Percentiles rank a stretch among this genome's conserved stretches.
These are phyloP conservation scores for Naumovozyma baii DNA, from an alignment of 805 yeast genomes.

Conservation along the genomic window DNA sequence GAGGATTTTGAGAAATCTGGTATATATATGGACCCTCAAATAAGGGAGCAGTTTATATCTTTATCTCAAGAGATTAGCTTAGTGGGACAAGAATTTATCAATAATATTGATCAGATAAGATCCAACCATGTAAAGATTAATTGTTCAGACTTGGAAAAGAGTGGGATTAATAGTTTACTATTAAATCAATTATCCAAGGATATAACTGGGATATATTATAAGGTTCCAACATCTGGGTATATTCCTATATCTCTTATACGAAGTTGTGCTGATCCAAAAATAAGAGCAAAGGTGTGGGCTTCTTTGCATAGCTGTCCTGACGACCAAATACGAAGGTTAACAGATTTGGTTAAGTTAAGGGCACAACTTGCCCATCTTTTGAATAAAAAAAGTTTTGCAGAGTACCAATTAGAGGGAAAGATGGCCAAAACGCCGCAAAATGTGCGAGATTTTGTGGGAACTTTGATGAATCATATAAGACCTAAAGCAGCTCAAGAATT, in stretches of 20 bases:
- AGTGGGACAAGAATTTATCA: slow-evolving; percentile 64
- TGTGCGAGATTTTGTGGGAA: slow-evolving; percentile 58
- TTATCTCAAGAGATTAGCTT: slow-evolving; percentile 73
- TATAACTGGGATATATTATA: slow-evolving; percentile 34
- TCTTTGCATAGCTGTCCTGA: slow-evolving; percentile 57
- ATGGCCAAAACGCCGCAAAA: slow-evolving; percentile 79
- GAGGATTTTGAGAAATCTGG: slow-evolving; percentile 90
- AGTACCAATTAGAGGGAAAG: slow-evolving; percentile 77
- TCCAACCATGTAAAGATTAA: slow-evolving; percentile 17
- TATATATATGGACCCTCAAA: slow-evolving; percentile 59
- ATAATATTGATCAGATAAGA: slow-evolving; percentile 17
- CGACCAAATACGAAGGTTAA: slow-evolving; percentile 52
- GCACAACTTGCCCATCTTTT: slow-evolving; percentile 62
- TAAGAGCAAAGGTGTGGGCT: slow-evolving; percentile 66
- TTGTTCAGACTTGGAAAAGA: slow-evolving; percentile 14
- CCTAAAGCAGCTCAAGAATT: slow-evolving; percentile 55
- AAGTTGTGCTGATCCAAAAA: slow-evolving; percentile 42
- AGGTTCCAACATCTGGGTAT: slow-evolving; percentile 52
- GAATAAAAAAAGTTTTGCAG: slow-evolving; percentile 61
- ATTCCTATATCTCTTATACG: slow-evolving; percentile 57
- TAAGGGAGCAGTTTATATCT: slow-evolving; percentile 61
- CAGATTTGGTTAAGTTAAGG: slow-evolving; percentile 52
- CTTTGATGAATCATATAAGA: slow-evolving; percentile 43
- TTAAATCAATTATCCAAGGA: slow-evolving; percentile 28
- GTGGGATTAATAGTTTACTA: slow-evolving; percentile 13